Base-by-base conservation (phyloP, 768 basidiomycete species). In the Calocybe gangraenosa region DNA sequence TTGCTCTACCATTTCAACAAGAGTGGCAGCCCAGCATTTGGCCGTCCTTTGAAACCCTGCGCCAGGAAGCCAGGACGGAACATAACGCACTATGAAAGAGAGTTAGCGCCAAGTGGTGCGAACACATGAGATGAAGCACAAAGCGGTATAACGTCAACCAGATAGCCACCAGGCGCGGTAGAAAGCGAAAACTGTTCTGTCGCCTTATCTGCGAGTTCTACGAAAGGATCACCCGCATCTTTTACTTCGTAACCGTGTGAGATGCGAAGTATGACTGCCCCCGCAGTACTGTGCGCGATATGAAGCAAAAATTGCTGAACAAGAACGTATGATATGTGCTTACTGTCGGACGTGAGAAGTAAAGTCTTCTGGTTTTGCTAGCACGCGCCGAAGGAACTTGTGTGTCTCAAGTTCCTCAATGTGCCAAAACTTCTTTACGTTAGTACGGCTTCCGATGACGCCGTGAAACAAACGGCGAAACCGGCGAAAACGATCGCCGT, bases 231-330 rank as follows among this genome's bases (percentile, higher is more conserved):
- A 14, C 68, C 56, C 8, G 67, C 65, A 15, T 80, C 78, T 49
- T 70, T 66, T 3, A 80, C 76, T 43, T 77, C 67, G 38, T 79
- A 77, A 15, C 79, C 79, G 47, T 81, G 78, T 1, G 78, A 73
- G 8, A 80, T 63, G 19, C 70, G 66, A 40, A 82, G 53, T 18
- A 82, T 79, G 31, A 80, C 71, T 8, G 70, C 67, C 3, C 79
- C 78, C 11, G 78, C 71, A 28, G 76, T 63, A 36, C 75, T 77
- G 34, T 18, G 10, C 11, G 44, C 7, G 18, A 17, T n/a, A 11
- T 38, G 19, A 18, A 40, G 15, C 8, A 25, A 17, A 8, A 20
- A 14, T 4, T 30, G 10, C 13, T 3, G 7, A 15, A 21, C 20
- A 11, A 3, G 14, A 2, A 19, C 13, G 18, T 7, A 10, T 17